Percentiles rank a stretch among this genome's conserved stretches.
Evolutionary conservation across 2,329 filamentous ascomycete genomes (phyloP).

Genomic region (Blumeria hordei): DNA sequence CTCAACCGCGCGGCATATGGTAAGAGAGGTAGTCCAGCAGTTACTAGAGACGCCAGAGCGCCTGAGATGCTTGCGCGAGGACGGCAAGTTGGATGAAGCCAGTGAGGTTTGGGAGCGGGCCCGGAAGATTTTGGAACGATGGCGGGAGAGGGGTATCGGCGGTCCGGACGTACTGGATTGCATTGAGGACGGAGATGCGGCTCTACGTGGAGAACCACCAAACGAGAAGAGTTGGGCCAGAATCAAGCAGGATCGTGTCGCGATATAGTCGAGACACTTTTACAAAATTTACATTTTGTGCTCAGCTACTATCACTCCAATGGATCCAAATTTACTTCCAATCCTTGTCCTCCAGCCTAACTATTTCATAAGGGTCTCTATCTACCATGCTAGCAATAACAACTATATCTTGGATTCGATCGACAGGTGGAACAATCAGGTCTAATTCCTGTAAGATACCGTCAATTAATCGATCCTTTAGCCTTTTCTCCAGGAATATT

Average conservation of each 20-base stretch:
- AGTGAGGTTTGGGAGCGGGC: slow-evolving; percentile 18
- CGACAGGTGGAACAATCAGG: slow-evolving; percentile 13
- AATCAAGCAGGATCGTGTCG: slow-evolving; percentile 29
- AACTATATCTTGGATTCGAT: slow-evolving; percentile 12
- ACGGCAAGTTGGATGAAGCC: slow-evolving; percentile 39
- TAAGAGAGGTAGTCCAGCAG: slow-evolving; percentile 7
- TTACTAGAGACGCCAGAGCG: slow-evolving; percentile 16
- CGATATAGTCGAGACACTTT: neutral
- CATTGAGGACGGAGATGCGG: slow-evolving; percentile 15
- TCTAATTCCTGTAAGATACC: slow-evolving; percentile 16
- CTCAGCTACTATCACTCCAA: too few species aligned
- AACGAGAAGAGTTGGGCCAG: slow-evolving; percentile 32
- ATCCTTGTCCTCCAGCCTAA: slow-evolving; percentile 13
- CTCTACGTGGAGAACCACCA: slow-evolving; percentile 11
- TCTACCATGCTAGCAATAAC: slow-evolving; percentile 61
- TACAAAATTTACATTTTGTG: neutral
- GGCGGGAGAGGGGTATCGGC: slow-evolving; percentile 14
- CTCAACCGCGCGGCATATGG: neutral
- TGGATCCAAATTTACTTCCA: neutral
- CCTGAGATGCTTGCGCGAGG: slow-evolving; percentile 29
- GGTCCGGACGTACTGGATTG: slow-evolving; percentile 13
- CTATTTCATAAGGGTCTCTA: slow-evolving; percentile 68
- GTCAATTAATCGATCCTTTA: slow-evolving; percentile 21
- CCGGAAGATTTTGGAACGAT: slow-evolving; percentile 10
- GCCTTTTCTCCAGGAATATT: slow-evolving; percentile 48